Conservation (phyloP, 768 basidiomycete genomes). For the Podaxis sp. region DNA sequence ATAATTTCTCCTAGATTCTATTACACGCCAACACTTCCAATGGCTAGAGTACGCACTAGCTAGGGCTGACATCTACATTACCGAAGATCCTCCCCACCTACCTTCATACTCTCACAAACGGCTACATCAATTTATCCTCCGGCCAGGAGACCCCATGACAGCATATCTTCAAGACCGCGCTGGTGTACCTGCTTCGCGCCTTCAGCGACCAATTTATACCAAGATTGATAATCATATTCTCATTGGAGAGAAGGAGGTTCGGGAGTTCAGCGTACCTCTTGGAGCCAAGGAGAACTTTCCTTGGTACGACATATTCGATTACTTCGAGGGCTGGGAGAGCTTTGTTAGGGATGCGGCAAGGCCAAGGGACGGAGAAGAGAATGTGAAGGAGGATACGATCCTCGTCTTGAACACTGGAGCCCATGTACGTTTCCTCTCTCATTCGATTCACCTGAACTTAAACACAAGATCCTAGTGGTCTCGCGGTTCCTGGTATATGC, state of each 20-base stretch:
- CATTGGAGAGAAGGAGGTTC: constrained; percentile 17
- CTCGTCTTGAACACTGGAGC: constrained; percentile 19
- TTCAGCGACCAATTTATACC: constrained; percentile 16
- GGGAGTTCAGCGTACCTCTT: constrained; percentile 10
- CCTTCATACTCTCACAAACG: constrained; percentile 9
- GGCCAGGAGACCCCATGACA: constrained; percentile 15
- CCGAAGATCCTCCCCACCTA: constrained; percentile 13
- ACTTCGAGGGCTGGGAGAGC: constrained; percentile 19
- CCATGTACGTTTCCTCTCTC: constrained; percentile 13
- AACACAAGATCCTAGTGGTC: constrained; percentile 17
- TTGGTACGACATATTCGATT: constrained; percentile 16
- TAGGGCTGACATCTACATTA: constrained; percentile 10
- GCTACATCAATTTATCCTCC: constrained; percentile 15
- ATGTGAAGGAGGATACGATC: constrained; percentile 18
- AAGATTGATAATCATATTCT: constrained; percentile 21
- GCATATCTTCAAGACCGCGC: constrained; percentile 16
- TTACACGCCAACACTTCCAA: constrained; percentile 15
- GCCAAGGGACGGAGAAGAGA: constrained; percentile 13
- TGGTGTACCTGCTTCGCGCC: constrained; percentile 18
- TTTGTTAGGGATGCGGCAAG: constrained; percentile 14
- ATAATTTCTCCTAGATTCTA: constrained; percentile 1
- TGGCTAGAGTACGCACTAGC: constrained; percentile 15
- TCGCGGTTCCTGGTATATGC: constrained; percentile 19
- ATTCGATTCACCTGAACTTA: not conserved
- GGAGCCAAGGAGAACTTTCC: constrained; percentile 16